phyloP scores from a whole-genome alignment of 768 basidiomycete genomes.

The Mycena belliarum region DNA sequence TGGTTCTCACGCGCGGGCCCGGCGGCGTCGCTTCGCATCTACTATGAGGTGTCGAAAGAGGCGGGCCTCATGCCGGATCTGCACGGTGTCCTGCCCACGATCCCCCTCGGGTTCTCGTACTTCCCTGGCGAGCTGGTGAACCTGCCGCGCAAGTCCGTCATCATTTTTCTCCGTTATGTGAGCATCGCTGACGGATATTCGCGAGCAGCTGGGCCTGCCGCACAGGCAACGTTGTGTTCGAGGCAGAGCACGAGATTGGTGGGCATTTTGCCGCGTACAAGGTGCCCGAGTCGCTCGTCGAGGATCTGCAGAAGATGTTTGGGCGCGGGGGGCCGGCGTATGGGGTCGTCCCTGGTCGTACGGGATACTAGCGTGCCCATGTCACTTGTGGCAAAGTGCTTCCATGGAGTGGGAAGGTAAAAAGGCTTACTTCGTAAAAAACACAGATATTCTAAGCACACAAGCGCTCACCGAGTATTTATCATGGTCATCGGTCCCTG shows the following conservation, averaged over 20 bases:
- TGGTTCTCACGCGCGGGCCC: slow-evolving; percentile 62
- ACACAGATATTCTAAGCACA: no score
- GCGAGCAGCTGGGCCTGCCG: slow-evolving; percentile 47
- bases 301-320: slow-evolving; percentile 59
- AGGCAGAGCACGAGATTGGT: slow-evolving; percentile 47
- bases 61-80: neutral
- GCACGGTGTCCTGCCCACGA: slow-evolving; percentile 18
- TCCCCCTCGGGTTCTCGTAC: slow-evolving; percentile 51
- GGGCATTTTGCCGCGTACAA: slow-evolving; percentile 65
- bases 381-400: no score
- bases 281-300: slow-evolving; percentile 45
- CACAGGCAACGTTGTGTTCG: slow-evolving; percentile 44
- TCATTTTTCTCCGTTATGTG: neutral
- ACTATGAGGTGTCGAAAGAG: slow-evolving; percentile 45
- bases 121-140: slow-evolving; percentile 51
- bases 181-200: no score
- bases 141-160: slow-evolving; percentile 33
- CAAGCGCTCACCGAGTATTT: no score
- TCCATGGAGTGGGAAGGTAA: no score
- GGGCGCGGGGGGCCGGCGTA: slow-evolving; percentile 50
- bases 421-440: no score
- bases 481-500: no score
- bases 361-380: slow-evolving; percentile 34
- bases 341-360: slow-evolving; percentile 45
- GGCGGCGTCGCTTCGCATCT: slow-evolving; percentile 57